Percentiles rank a stretch among this genome's conserved stretches.
Conservation (phyloP, 1,139 yeast species). For the Pichia cactophila region DNA sequence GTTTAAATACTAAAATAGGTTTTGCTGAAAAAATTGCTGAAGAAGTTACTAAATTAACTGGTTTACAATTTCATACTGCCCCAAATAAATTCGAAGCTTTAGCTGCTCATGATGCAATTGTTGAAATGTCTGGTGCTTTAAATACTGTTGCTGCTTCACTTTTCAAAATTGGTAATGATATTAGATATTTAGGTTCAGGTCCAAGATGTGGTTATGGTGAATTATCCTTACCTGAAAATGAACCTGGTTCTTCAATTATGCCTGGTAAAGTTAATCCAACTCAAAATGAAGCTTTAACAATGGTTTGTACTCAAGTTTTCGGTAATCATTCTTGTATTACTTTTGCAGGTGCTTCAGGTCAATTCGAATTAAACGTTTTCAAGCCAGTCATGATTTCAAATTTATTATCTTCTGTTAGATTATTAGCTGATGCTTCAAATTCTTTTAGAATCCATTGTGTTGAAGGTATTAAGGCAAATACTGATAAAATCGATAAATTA, state of each 20-base stretch:
- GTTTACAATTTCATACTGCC: slow-evolving; percentile 83
- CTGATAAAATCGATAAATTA: slow-evolving; percentile 74
- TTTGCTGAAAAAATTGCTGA: slow-evolving; percentile 79
- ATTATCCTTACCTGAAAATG: slow-evolving; percentile 90
- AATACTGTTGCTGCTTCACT: slow-evolving; percentile 91
- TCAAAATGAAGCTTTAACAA: slow-evolving; percentile 96
- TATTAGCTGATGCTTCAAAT: slow-evolving; percentile 79
- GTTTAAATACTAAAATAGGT: slow-evolving; percentile 87
- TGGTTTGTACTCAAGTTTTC: slow-evolving; percentile 96
- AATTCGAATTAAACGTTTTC: slow-evolving; percentile 95
- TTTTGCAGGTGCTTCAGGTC: slow-evolving; percentile 97
- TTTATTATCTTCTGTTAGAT: slow-evolving; percentile 77
- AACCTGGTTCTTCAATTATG: slow-evolving; percentile 98
- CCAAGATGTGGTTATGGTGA: slow-evolving; percentile 99
- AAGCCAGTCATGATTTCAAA: slow-evolving; percentile 93
- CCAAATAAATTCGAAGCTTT: slow-evolving; percentile 98
- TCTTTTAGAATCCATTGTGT: slow-evolving; percentile 94
- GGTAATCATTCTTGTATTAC: slow-evolving; percentile 96
- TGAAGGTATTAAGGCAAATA: slow-evolving; percentile 87
- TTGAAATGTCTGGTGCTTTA: slow-evolving; percentile 94
- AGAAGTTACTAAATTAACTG: slow-evolving; percentile 75
- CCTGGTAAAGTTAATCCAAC: slow-evolving; percentile 99
- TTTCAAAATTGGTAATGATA: slow-evolving; percentile 95
- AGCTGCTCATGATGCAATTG: slow-evolving; percentile 98
- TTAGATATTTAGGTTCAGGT: slow-evolving; percentile 96